A percentile compares a stretch with the other conserved stretches of the same genome.
These are phyloP conservation scores for Ascochyta clinopodiicola DNA, from an alignment of 2,329 filamentous ascomycete species.

Conservation along the genomic window DNA sequence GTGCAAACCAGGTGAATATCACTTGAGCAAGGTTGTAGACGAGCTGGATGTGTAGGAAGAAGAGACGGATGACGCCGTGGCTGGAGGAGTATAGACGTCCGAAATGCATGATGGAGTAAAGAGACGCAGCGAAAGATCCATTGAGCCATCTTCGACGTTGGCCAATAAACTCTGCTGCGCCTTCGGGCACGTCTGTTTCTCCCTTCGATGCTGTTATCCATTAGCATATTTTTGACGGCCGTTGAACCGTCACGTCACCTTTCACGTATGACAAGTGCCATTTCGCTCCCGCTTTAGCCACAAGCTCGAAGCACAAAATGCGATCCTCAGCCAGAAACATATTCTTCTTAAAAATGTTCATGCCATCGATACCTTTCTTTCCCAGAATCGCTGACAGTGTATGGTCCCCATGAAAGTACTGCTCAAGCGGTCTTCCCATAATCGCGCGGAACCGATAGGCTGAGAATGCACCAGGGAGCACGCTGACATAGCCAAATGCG, in stretches of 20 bases:
- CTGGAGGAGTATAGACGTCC: conserved; percentile 95
- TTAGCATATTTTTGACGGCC: not conserved
- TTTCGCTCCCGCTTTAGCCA: conserved; percentile 7
- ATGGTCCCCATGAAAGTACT: too few relatives aligned
- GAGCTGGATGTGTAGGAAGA: conserved; percentile 93
- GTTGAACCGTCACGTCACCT: not conserved
- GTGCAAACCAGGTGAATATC: conserved; percentile 78
- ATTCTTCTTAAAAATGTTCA: conserved; percentile 99
- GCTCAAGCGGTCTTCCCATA: too few relatives aligned
- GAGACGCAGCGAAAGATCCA: conserved; percentile 91
- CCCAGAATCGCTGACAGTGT: conserved; percentile 86
- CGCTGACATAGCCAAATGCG: too few relatives aligned
- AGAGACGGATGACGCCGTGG: conserved; percentile 93
- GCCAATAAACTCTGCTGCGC: conserved; percentile 90
- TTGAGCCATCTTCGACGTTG: conserved; percentile 97
- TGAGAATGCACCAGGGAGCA: too few relatives aligned
- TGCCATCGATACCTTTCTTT: conserved; percentile 98
- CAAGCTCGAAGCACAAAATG: conserved; percentile 89
- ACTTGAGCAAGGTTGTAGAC: conserved; percentile 88
- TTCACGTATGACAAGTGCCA: conserved; percentile 8
- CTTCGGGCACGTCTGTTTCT: conserved; percentile 95
- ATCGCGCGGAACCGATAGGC: too few relatives aligned
- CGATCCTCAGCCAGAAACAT: conserved; percentile 99
- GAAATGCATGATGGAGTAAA: conserved; percentile 97
- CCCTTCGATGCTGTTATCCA: conserved; percentile 87